These are phyloP conservation scores for Kwoniella bestiolae DNA, from an alignment of 768 basidiomycete genomes.

Conservation along the genomic window DNA sequence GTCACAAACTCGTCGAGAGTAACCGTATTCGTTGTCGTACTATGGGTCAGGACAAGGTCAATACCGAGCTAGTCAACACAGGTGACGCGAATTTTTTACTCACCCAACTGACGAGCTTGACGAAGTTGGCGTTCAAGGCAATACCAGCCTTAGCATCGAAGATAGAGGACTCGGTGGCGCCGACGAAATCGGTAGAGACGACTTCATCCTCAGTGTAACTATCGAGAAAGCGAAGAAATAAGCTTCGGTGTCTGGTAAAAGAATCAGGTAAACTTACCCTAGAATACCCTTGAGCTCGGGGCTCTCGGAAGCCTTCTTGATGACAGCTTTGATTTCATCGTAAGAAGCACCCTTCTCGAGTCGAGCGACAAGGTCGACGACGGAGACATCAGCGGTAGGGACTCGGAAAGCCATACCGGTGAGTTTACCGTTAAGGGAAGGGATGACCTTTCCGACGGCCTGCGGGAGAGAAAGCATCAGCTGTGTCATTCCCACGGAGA, in stretches of 20 bases:
- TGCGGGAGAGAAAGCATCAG: conserved; percentile 2
- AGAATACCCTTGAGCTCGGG: conserved; percentile 62
- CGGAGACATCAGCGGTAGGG: conserved; percentile 93
- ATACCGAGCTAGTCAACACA: neutral
- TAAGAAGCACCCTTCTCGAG: conserved; percentile 83
- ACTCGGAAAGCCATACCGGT: conserved; percentile 97
- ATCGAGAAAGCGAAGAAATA: conserved; percentile 64
- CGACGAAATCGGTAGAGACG: conserved; percentile 92
- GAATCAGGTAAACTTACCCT: conserved; percentile 36
- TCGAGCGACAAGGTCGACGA: conserved; percentile 95
- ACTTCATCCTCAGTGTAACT: conserved; percentile 92
- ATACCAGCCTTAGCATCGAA: conserved; percentile 95
- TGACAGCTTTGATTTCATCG: conserved; percentile 82
- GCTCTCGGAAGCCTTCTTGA: conserved; percentile 78
- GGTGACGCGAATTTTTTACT: conserved; percentile 3
- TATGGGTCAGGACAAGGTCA: conserved; percentile 11
- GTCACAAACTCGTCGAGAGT: conserved; percentile 91
- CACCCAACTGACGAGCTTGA: conserved; percentile 90
- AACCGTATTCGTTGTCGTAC: conserved; percentile 63
- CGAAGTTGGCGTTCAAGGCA: conserved; percentile 85
- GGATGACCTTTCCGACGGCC: conserved; percentile 98
- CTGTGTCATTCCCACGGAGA: neutral
- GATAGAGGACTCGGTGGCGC: conserved; percentile 76
- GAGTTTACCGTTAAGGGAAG: conserved; percentile 92
- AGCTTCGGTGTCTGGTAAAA: neutral